These are phyloP conservation scores for Dactylonectria estremocensis DNA, from an alignment of 2,329 filamentous ascomycete species.

Conservation along the genomic window DNA sequence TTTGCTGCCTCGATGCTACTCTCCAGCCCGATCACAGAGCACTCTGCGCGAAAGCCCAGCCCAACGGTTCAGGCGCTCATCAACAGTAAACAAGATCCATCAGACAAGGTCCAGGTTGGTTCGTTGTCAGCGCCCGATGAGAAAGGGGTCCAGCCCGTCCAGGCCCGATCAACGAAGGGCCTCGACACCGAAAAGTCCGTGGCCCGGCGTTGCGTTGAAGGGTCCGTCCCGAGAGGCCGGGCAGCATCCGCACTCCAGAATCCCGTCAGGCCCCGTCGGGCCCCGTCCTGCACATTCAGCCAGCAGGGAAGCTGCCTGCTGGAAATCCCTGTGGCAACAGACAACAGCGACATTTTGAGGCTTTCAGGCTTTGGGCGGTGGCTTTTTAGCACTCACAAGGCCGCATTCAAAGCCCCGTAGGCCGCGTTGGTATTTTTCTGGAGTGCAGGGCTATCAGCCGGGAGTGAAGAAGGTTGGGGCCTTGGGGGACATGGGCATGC, in stretches of 20 bases:
- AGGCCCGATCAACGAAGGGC: constrained; percentile 25
- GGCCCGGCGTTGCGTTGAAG: constrained; percentile 34
- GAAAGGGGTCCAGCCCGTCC: constrained; percentile 30
- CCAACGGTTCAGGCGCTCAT: constrained; percentile 43
- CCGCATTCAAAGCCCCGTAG: constrained; percentile 8
- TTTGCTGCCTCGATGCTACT: neutral
- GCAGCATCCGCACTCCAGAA: constrained; percentile 33
- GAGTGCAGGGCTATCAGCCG: constrained; percentile 2
- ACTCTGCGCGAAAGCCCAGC: constrained; percentile 36
- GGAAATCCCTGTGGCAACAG: constrained; percentile 9
- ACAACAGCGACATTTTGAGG: constrained; percentile 18
- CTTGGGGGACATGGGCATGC: neutral
- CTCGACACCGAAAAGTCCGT: constrained; percentile 28
- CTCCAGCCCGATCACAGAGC: neutral
- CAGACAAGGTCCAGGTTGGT: constrained; percentile 40
- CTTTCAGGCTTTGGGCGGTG: neutral
- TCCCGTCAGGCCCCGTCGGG: constrained; percentile 26
- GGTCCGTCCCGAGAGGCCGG: constrained; percentile 42
- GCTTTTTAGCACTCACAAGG: neutral
- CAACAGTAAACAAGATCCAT: constrained; percentile 24
- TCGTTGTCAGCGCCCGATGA: constrained; percentile 31
- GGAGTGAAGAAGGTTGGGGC: constrained; percentile 1
- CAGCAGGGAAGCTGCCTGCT: constrained; percentile 24
- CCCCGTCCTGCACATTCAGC: constrained; percentile 24
- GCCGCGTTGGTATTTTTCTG: constrained; percentile 20